phyloP scores from a whole-genome alignment of 2,329 filamentous ascomycete genomes.

The Fusarium verrucosum region DNA sequence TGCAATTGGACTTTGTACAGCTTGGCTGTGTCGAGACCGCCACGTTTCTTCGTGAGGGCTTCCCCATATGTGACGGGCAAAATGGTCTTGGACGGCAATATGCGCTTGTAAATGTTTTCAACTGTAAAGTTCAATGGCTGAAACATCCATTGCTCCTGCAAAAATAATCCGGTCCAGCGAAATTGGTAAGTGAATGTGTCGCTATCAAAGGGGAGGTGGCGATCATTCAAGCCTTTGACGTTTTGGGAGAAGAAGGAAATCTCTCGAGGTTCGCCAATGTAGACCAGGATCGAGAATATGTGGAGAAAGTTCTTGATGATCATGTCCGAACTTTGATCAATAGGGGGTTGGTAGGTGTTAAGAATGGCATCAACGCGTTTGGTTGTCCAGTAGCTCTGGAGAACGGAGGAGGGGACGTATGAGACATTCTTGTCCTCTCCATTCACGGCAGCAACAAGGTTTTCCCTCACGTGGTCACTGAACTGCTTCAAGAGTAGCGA shows the following conservation, averaged over 20 bases:
- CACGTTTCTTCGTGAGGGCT: background rate
- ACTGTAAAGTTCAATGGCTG: background rate
- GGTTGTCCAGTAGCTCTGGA: background rate
- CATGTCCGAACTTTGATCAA: background rate
- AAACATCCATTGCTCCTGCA: slow-evolving; percentile 19
- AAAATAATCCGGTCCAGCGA: background rate
- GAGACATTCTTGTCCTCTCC: accelerated
- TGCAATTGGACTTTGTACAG: slow-evolving; percentile 4
- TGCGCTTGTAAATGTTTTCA: background rate
- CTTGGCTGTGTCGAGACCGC: background rate
- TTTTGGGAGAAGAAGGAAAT: background rate
- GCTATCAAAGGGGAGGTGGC: background rate
- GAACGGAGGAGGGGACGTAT: background rate
- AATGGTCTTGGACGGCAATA: background rate
- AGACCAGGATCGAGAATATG: background rate
- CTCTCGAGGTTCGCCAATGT: background rate
- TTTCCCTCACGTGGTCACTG: accelerated
- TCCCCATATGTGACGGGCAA: background rate
- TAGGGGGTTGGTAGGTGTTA: background rate
- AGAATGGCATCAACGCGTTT: background rate
- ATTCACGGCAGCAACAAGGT: background rate
- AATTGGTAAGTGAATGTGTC: accelerated
- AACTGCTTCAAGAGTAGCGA: background rate
- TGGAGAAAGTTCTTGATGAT: background rate
- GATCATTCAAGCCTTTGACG: background rate